phyloP scores from a whole-genome alignment of 495 filamentous ascomycete genomes.

The Xylaria intraflava region DNA sequence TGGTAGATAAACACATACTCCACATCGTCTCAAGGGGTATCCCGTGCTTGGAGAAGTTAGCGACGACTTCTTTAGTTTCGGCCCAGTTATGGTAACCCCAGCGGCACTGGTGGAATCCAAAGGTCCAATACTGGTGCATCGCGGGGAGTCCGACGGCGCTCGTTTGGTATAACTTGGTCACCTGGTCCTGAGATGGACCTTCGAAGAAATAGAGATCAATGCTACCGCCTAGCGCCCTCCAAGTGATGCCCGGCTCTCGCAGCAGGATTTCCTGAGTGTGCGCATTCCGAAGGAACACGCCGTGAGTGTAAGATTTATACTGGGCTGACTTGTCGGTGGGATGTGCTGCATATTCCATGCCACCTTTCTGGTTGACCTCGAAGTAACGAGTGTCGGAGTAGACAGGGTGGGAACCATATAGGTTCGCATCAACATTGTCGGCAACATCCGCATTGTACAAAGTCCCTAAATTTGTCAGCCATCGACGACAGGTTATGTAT shows the following conservation, averaged over 20 bases:
- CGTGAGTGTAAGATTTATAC: slow-evolving; percentile 67
- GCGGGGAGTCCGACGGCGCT: slow-evolving; percentile 63
- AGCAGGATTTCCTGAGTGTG: slow-evolving; percentile 74
- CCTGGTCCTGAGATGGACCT: slow-evolving; percentile 63
- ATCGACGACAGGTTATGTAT: background rate
- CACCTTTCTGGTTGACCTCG: slow-evolving; percentile 45
- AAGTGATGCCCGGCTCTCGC: slow-evolving; percentile 60
- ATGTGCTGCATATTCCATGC: slow-evolving; percentile 47
- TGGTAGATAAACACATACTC: slow-evolving; percentile 28
- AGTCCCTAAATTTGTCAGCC: slow-evolving; percentile 38
- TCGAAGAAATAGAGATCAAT: slow-evolving; percentile 80
- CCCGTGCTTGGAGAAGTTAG: slow-evolving; percentile 60
- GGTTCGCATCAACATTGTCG: slow-evolving; percentile 60
- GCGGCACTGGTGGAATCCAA: slow-evolving; percentile 79
- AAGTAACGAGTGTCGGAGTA: slow-evolving; percentile 77
- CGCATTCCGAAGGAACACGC: slow-evolving; percentile 72
- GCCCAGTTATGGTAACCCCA: slow-evolving; percentile 77
- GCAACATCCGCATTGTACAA: slow-evolving; percentile 64
- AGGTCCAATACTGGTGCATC: slow-evolving; percentile 85
- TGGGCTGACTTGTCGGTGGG: slow-evolving; percentile 45
- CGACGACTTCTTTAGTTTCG: slow-evolving; percentile 66
- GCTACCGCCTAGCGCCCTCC: slow-evolving; percentile 72
- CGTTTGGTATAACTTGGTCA: slow-evolving; percentile 63
- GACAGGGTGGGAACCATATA: slow-evolving; percentile 77
- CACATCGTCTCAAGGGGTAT: slow-evolving; percentile 83